phyloP scores from a whole-genome alignment of 2,329 filamentous ascomycete genomes.

The Phyllosticta capitalensis region DNA sequence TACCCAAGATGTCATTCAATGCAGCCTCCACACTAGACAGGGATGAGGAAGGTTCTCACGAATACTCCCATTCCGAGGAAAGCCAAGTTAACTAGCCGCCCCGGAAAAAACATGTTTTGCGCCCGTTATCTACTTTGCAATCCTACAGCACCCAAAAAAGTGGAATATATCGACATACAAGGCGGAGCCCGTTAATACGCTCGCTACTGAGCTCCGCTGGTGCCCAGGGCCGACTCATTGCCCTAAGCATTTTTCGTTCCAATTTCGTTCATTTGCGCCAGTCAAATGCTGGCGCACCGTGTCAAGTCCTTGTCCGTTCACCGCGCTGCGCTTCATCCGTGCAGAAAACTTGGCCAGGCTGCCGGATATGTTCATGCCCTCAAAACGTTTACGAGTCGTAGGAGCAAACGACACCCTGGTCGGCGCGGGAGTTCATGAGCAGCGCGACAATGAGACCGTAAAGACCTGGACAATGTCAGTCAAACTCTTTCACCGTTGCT shows the following conservation, averaged over 20 bases:
- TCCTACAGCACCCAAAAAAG: neutral
- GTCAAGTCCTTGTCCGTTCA: neutral
- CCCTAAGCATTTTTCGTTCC: neutral
- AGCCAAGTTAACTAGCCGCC: neutral
- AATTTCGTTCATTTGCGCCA: neutral
- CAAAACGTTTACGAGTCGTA: slow-evolving; percentile 10
- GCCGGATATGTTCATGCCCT: slow-evolving; percentile 3
- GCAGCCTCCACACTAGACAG: neutral
- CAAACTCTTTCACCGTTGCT: neutral
- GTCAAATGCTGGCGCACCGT: neutral
- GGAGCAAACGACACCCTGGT: slow-evolving; percentile 10
- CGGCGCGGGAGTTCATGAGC: slow-evolving; percentile 93
- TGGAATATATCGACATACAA: neutral
- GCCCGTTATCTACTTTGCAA: neutral
- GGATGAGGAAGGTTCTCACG: neutral
- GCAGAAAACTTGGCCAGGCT: slow-evolving; percentile 7
- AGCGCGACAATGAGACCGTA: slow-evolving; percentile 98
- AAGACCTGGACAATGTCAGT: slow-evolving; percentile 55
- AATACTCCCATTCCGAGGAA: neutral
- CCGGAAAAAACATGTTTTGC: neutral
- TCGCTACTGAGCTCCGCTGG: neutral
- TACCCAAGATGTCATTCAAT: neutral
- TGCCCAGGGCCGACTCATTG: neutral
- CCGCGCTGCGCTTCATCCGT: slow-evolving; percentile 2
- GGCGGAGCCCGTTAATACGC: neutral